Evolutionary conservation across 176 grass and related monocot genomes (phyloP).

Genomic region (Musa beccarii): DNA sequence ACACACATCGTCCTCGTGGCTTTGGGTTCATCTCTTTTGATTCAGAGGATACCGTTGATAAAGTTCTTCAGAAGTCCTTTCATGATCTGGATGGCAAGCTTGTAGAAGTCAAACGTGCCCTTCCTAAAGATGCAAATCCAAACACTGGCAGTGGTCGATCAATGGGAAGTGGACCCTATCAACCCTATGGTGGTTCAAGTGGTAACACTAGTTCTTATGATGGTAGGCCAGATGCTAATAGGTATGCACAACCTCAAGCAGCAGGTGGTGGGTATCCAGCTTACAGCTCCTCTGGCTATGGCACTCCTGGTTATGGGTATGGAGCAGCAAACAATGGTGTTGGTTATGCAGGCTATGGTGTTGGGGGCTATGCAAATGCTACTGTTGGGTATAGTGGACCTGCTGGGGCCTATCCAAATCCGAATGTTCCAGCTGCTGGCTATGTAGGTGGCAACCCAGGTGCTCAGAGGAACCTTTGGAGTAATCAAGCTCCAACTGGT

Average conservation of each 20-base stretch:
- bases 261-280: constrained; percentile 43
- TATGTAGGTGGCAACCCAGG: constrained; percentile 55
- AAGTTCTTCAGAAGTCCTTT: background rate
- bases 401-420: constrained; percentile 48
- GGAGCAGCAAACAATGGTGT: constrained; percentile 54
- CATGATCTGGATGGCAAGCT: constrained; percentile 2
- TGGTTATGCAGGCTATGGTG: constrained; percentile 67
- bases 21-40: constrained; percentile 25
- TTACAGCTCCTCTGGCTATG: constrained; percentile 65
- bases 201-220: constrained; percentile 57
- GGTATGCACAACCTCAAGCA: constrained; percentile 61
- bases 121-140: constrained; percentile 39
- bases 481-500: constrained; percentile 61
- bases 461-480: constrained; percentile 65
- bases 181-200: constrained; percentile 42
- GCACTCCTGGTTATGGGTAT: constrained; percentile 72
- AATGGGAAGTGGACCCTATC: constrained; percentile 49
- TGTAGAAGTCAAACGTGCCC: constrained; percentile 21
- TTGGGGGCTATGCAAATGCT: constrained; percentile 59
- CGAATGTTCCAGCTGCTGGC: constrained; percentile 39
- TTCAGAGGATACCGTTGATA: background rate
- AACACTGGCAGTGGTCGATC: constrained; percentile 43
- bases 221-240: constrained; percentile 59
- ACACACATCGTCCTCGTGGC: background rate
- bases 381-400: constrained; percentile 57